Evolutionary conservation across 495 filamentous ascomycete genomes (phyloP), one percentile per base, ranked within the genome.

Genomic region (Cairneyella variabilis): DNA sequence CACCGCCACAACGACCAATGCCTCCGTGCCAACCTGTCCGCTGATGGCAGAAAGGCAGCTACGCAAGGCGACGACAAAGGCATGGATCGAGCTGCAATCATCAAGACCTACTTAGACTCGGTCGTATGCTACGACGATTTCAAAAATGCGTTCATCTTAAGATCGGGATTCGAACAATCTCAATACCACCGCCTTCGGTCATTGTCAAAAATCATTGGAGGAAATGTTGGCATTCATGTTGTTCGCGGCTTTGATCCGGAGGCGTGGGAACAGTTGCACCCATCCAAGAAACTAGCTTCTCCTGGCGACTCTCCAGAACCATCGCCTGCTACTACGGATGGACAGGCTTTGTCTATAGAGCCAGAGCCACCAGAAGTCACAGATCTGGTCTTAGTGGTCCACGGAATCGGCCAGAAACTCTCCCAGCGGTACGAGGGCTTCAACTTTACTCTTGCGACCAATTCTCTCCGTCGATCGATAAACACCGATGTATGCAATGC

Each of bases 391-490:
- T 71, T 98, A 11, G 87, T 97, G 18, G 88, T 95, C 39, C 93
- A 98, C 64, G 93, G 91, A 11, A 97, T 98, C 45, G 93, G 93
- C 0, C 93, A 98, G 65, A 97, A 97, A 63, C 73, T 97, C n/a
- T 93, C 90, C 0, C 90, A 98, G 60, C 79, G 91, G 12, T 86
- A 97, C 43, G 93, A 97, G 64, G 96, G 90, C 65, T 98, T 89
- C 59, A 88, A 96, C 62, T 98, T 98, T 63, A 97, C 93, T 0
- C 91, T 97, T 64, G 86, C 89, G 3, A 91, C 96, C 62, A 97
- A 96, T 60, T 76, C 84, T 0, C 91, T 98, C 53, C 82, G 93
- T n/a, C 80, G 91, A 48, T 78, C 84, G 11, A 74, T 97, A 42
- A 96, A 97, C 56, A 74, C 92, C 44, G 92, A 97, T 63, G 76